Evolutionary conservation across 768 basidiomycete species (phyloP), one percentile per base, ranked within the genome.

Genomic region (Tubosaeta sp.): DNA sequence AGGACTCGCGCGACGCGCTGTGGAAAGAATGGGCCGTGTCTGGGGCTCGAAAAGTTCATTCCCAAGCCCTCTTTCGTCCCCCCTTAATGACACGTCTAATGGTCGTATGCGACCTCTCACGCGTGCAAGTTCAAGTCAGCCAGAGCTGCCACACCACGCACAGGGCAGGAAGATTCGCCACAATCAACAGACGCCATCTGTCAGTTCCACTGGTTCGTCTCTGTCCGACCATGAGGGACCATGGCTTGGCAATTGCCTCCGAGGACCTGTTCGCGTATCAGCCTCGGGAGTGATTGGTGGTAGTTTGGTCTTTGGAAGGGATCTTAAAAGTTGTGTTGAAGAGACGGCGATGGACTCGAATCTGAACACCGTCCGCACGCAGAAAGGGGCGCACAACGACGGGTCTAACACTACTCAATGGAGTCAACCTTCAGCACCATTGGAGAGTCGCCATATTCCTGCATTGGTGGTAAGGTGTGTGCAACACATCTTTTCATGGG

Each of bases 401-500:
- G 46, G n/a, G 7, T 25, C 32, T 21, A 46, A 38, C 19, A 45
- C 19, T 38, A 29, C 29, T 14, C 55, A 36, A 27, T 47, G 41
- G 39, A 69, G 56, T 34, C 49, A 54, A 19, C 63, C 62, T 21
- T 63, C 58, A 35, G 51, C 46, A 12, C 44, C 67, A 13, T 55
- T 84, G 52, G 82, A 83, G 62, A 66, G 63, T 44, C 73, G 82
- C 39, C 68, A 69, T 59, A 58, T 94, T 35, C 88, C 91, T 36
- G 90, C 89, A 0, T 70, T 94, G 21, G 82, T 91, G 24, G 82
- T 87, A 44, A 75, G 91, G 51, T 94, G 90, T 67, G 83, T 86
- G 3, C 87, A 93, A 61, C 90, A 93, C 70, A 62, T 93, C 49
- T 69, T 88, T 62, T 71, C 77, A 21, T 93, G 91, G 89, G 90